Evolutionary conservation across 73 alveolate species (phyloP).

Genomic region (Stentor coeruleus): DNA sequence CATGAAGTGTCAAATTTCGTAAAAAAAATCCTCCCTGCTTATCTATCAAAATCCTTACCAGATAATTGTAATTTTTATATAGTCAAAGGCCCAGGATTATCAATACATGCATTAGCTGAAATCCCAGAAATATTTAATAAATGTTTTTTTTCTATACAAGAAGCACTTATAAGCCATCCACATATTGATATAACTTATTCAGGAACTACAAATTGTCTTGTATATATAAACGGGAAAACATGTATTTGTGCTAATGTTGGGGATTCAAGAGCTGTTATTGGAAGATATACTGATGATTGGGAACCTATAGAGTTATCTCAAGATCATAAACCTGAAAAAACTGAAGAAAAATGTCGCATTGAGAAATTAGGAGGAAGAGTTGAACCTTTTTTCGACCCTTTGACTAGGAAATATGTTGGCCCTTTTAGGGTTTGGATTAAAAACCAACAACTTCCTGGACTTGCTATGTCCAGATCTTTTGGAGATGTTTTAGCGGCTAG

Average conservation of each 20-base stretch:
- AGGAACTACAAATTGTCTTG: conserved; percentile 59
- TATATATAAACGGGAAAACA: conserved; percentile 63
- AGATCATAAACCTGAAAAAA: conserved; percentile 80
- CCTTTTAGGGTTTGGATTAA: conserved; percentile 81
- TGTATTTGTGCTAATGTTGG: conserved; percentile 75
- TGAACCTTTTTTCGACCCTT: conserved; percentile 51
- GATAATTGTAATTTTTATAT: background rate
- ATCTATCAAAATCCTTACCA: background rate
- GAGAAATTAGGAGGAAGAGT: conserved; percentile 71
- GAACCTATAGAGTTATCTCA: conserved; percentile 39
- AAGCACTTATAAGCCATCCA: background rate
- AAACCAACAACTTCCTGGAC: conserved; percentile 80
- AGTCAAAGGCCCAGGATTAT: background rate
- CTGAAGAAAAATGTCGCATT: conserved; percentile 67
- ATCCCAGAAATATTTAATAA: too few species aligned
- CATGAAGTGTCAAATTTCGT: background rate
- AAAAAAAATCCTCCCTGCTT: background rate
- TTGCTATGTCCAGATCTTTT: conserved; percentile 96
- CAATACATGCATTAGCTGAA: background rate
- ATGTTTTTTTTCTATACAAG: background rate
- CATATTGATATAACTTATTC: conserved; percentile 38
- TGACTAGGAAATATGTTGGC: conserved; percentile 68
- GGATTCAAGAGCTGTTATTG: conserved; percentile 71
- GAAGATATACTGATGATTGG: conserved; percentile 23
- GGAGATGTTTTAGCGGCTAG: conserved; percentile 90